A percentile compares a stretch with the other conserved stretches of the same genome.
phyloP scores from a whole-genome alignment of 352 stramenopile genomes.

The Lagenidium sp. region DNA sequence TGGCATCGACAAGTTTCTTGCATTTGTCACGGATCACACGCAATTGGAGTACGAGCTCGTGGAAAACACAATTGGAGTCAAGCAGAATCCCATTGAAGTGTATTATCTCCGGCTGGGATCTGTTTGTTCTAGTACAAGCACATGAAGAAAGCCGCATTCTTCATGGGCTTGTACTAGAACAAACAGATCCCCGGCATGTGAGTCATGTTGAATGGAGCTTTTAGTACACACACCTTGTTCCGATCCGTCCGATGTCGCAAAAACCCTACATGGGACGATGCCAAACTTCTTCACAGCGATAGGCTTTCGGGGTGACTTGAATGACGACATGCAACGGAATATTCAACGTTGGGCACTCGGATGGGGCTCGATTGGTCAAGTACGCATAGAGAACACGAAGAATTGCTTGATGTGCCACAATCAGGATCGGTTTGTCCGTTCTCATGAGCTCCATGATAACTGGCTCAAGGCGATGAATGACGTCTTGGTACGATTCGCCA shows the following conservation, averaged over 20 bases:
- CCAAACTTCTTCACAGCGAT: conserved; percentile 92
- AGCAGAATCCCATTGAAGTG: conserved; percentile 55
- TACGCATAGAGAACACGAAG: conserved; percentile 95
- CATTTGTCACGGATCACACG: conserved; percentile 40
- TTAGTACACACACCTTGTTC: too few relatives aligned
- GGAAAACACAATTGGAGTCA: conserved; percentile 31
- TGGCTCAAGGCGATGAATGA: conserved; percentile 95
- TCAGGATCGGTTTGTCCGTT: conserved; percentile 87
- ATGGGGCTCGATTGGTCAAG: conserved; percentile 90
- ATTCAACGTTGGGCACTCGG: conserved; percentile 90
- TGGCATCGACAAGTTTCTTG: conserved; percentile 72
- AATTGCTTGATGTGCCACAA: conserved; percentile 95
- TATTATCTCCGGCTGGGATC: conserved; percentile 43
- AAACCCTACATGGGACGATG: conserved; percentile 70
- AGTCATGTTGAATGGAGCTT: too few relatives aligned
- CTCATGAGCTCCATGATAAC: conserved; percentile 97
- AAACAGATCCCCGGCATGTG: conserved; percentile 5
- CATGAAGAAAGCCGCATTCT: too few relatives aligned
- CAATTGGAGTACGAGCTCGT: conserved; percentile 33
- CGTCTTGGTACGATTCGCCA: conserved; percentile 96
- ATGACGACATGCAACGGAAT: conserved; percentile 94
- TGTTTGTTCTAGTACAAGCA: conserved; percentile 1
- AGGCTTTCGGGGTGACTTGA: conserved; percentile 92
- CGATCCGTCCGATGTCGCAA: too few relatives aligned
- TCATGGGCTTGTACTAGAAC: too few relatives aligned